Evolutionary conservation across 192 early-diverging fungal genomes (phyloP), one percentile per base, ranked within the genome.

Genomic region (Gamsiella multidivaricata): DNA sequence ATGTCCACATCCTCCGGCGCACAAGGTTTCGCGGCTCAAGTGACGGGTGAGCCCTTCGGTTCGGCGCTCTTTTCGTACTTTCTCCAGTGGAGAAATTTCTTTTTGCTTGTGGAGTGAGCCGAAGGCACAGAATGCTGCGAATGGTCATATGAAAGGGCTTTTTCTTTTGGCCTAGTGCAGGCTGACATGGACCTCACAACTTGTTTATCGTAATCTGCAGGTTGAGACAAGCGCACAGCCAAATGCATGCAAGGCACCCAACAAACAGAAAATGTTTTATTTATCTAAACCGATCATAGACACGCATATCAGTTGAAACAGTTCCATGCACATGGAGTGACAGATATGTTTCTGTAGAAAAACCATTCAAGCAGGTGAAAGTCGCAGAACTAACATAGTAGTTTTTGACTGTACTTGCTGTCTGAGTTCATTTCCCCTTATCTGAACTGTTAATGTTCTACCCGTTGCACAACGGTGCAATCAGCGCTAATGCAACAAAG

Each of bases 71-170:
- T 3, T 18, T 18, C 47, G 14, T 20, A 15, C 17, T 42, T 32
- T 46, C 60, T 36, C 45, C 59, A 49, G 14, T 61, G 29, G 60
- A 51, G 60, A 61, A 61, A 49, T 3, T 11, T 6, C 11, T 18
- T 1, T 23, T 31, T 34, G 28, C 22, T 28, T 50, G 60, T 62
- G 46, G 46, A 36, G 60, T 26, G 60, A 62, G 46, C 60, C 60
- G 60, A 62, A 33, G 34, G 10, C 9, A 8, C 22, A 22, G 14
- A 5, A 11, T 23, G 32, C 10, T 46, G 14, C 6, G 5, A 10
- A 28, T 31, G 34, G 58, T 50, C 60, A 62, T 39, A 51, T 62
- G 60, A 47, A 37, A 62, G 22, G 22, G 60, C 60, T 62, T 62
- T 31, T 50, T 62, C 17, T 15, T 45, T 45, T 7, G 3, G 12